A percentile compares a stretch with the other conserved stretches of the same genome.
Conservation (phyloP, 108 stramenopile genomes). For the Nannochloropsis oceanica region DNA sequence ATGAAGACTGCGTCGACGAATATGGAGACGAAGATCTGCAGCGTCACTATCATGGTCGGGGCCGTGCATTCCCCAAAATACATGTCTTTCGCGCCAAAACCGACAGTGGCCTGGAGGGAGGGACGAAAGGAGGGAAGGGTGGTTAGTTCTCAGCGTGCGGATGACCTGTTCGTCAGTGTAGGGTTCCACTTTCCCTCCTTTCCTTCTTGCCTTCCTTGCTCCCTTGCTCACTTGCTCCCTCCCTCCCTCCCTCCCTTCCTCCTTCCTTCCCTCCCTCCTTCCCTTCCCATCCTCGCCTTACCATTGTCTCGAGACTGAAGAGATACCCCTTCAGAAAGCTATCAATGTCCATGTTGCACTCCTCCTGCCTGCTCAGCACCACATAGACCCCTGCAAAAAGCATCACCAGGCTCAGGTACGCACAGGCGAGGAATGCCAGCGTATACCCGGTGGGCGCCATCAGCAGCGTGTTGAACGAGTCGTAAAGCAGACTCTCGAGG, state of each 20-base stretch:
- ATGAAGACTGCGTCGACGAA: not conserved
- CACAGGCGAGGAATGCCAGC: not conserved
- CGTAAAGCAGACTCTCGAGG: not conserved
- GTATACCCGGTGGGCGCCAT: not conserved
- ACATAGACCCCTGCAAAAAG: not conserved
- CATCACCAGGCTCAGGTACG: not conserved
- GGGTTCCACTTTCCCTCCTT: not conserved
- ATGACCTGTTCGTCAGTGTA: too few relatives aligned
- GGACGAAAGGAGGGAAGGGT: not conserved
- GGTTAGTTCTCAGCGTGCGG: not conserved
- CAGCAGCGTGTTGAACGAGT: not conserved
- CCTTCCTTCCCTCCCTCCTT: not conserved
- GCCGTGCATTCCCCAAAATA: not conserved
- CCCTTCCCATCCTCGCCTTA: not conserved
- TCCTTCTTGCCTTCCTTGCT: not conserved
- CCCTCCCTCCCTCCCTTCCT: not conserved
- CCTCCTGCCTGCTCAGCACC: not conserved
- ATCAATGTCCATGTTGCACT: not conserved
- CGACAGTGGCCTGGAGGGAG: not conserved
- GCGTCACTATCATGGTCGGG: not conserved
- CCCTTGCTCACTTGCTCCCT: not conserved
- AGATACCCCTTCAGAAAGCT: not conserved
- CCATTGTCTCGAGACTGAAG: not conserved
- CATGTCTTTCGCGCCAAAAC: not conserved
- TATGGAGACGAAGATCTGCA: not conserved